A percentile compares a stretch with the other conserved stretches of the same genome.
These are phyloP conservation scores for Sugiyamaella floridensis DNA, from an alignment of 805 yeast species.

Conservation along the genomic window DNA sequence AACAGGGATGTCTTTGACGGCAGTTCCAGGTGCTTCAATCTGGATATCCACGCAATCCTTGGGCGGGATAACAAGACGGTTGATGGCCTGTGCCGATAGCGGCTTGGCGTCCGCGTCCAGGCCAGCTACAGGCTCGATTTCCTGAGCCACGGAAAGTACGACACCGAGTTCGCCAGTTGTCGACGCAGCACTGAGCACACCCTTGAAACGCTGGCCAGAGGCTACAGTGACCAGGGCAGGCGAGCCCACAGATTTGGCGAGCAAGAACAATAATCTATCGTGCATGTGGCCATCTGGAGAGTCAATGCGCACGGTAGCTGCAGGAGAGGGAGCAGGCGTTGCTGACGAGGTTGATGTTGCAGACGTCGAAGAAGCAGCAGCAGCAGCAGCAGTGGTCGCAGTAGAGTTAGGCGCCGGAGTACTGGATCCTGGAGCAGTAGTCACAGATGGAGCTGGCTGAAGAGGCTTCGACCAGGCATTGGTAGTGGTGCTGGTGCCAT, in stretches of 20 bases:
- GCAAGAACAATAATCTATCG: slow-evolving; percentile 49
- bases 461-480: not conserved
- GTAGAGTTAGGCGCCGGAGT: not conserved
- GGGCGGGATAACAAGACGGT: slow-evolving; percentile 40
- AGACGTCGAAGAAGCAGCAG: not conserved
- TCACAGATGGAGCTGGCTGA: not conserved
- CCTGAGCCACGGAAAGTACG: slow-evolving; percentile 46
- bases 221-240: slow-evolving; percentile 51
- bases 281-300: slow-evolving; percentile 35
- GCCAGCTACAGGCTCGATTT: slow-evolving; percentile 32
- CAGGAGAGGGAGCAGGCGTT: not conserved
- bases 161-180: slow-evolving; percentile 46
- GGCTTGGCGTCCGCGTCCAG: slow-evolving; percentile 24
- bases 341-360: not conserved
- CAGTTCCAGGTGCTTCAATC: slow-evolving; percentile 35
- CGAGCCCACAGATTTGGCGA: slow-evolving; percentile 56
- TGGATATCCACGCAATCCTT: slow-evolving; percentile 48
- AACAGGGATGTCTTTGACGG: slow-evolving; percentile 13
- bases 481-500: not conserved
- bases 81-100: slow-evolving; percentile 21
- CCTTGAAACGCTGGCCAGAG: slow-evolving; percentile 54
- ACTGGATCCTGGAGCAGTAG: not conserved
- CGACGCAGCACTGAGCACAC: slow-evolving; percentile 46
- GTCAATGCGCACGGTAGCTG: slow-evolving; percentile 19
- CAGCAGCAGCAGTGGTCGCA: no score